Percentiles rank a stretch among this genome's conserved stretches.
Conservation (phyloP, 78 protist species). For the Anaeramoeba ignava region DNA sequence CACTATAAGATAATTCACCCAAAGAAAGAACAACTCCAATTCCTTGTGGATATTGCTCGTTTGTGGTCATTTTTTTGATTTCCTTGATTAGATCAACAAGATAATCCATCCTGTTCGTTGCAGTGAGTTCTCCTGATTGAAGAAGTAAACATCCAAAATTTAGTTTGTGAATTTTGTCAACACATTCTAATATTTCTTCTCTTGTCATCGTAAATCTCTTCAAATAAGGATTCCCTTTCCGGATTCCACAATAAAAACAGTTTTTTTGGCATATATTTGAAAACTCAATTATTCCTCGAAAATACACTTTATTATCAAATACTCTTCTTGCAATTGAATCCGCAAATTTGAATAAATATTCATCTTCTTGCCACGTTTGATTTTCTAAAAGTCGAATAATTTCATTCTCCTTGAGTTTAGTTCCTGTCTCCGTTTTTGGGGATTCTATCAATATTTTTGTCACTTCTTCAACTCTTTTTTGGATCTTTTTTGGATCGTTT, state of each 20-base stretch:
- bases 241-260: conserved; percentile 32
- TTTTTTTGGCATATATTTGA: conserved; percentile 23
- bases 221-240: neutral
- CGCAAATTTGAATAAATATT: neutral
- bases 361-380: neutral
- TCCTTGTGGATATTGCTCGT: conserved; percentile 3
- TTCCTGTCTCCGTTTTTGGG: neutral
- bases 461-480: too few relatives aligned
- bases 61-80: neutral
- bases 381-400: neutral
- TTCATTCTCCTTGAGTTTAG: neutral
- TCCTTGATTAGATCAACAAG: neutral
- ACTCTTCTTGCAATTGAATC: neutral
- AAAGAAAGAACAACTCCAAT: conserved; percentile 11
- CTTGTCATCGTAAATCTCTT: conserved; percentile 3
- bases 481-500: too few relatives aligned
- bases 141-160: conserved; percentile 3
- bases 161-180: neutral
- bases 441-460: too few relatives aligned
- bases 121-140: conserved; percentile 23
- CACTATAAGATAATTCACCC: conserved; percentile 7
- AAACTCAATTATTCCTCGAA: conserved; percentile 30
- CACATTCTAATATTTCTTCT: conserved; percentile 13
- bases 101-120: neutral
- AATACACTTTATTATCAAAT: neutral